Base-by-base conservation (phyloP, 371 early-diverging fungal species). In the Saksenaea vasiformis region DNA sequence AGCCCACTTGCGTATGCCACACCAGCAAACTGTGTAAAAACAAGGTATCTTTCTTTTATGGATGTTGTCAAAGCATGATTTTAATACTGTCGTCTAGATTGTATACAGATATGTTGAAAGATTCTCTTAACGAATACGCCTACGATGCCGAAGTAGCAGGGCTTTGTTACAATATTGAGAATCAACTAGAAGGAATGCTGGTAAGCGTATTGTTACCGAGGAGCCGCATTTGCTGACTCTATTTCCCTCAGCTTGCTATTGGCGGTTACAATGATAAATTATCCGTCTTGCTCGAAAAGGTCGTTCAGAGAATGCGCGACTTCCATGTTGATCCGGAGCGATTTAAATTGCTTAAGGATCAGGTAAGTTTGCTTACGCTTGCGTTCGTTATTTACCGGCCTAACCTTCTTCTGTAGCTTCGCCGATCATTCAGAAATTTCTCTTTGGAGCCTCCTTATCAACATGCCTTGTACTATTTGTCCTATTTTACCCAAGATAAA, bases 131-230 rank as follows among this genome's bases (percentile, higher is more conserved):
- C 63, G 94, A 95, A 71, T 88, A 87, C 59, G 84, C 90, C 0
- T 97, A 98, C 72, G 91, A 91, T 66, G 98, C 97, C 3, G 89
- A 90, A 69, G 83, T 92, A 15, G 95, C 96, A 1, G 97, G 96
- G 2, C 77, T 95, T 47, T 76, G 78, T 54, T 95, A 91, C 58
- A 81, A 78, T n/a, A 78, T 96, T 61, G 87, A 90, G 36, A 87
- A 85, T 56, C 82, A 80, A 38, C 66, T 82, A 36, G 87, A 92
- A 59, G 91, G 93, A 59, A 82, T 91, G 71, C 66, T 84, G 69
- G 76, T 72, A 73, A 62, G 65, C 36, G 43, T 15, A 1, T 22
- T 24, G 15, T 14, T 9, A 22, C 8, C 22, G 39, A 19, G 7
- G 22, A 10, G 22, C 9, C 51, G 9, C 10, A 19, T n/a, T n/a